Conservation (phyloP, 352 stramenopile genomes). For the Phytophthora nicotianae region DNA sequence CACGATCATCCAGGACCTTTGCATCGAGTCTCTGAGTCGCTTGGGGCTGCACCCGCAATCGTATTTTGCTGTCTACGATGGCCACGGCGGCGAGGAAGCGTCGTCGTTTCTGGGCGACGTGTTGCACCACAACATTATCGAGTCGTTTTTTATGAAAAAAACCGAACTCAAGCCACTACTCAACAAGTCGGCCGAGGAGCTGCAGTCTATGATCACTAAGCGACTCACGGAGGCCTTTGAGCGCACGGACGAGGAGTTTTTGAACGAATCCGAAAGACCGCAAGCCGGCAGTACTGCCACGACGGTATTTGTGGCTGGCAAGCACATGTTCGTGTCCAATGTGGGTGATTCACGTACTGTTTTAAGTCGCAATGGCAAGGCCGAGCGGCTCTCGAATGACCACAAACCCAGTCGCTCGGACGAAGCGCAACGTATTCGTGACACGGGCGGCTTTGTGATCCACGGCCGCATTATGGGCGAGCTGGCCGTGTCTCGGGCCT, state of each 20-base stretch:
- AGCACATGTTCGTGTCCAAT: conserved; percentile 95
- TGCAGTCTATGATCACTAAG: conserved; percentile 59
- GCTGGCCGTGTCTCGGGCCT: conserved; percentile 80
- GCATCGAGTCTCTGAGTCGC: conserved; percentile 58
- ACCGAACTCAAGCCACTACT: conserved; percentile 44
- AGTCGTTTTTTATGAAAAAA: conserved; percentile 62
- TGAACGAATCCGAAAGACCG: conserved; percentile 64
- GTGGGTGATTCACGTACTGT: conserved; percentile 96
- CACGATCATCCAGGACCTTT: conserved; percentile 93
- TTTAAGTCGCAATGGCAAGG: conserved; percentile 87
- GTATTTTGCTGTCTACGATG: conserved; percentile 97
- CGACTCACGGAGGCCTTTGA: conserved; percentile 64
- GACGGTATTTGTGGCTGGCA: conserved; percentile 93
- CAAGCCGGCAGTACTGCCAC: conserved; percentile 94
- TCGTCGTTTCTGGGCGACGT: conserved; percentile 89
- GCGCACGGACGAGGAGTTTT: conserved; percentile 73
- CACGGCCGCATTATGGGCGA: conserved; percentile 94
- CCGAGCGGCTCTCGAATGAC: conserved; percentile 94
- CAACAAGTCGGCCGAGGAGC: conserved; percentile 40
- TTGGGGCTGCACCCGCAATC: conserved; percentile 83
- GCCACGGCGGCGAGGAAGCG: conserved; percentile 94
- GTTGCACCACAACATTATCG: conserved; percentile 72
- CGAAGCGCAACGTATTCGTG: conserved; percentile 94
- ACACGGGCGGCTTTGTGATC: conserved; percentile 92
- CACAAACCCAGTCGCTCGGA: conserved; percentile 95